Evolutionary conservation across 2,329 filamentous ascomycete genomes (phyloP), one percentile per base, ranked within the genome.

Genomic region (Pseudohalonectria lignicola): DNA sequence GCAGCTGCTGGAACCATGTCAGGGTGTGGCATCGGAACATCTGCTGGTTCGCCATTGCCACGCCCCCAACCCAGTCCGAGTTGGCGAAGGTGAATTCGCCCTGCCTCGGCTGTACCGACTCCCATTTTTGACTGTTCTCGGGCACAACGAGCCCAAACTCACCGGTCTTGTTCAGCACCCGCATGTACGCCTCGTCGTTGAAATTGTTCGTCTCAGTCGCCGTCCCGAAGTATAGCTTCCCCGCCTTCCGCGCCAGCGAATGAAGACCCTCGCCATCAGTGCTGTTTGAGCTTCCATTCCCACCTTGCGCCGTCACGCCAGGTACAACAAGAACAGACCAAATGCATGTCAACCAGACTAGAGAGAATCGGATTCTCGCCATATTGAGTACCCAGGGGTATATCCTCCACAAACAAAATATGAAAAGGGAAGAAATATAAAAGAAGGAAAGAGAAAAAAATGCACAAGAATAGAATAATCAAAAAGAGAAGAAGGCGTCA

Each of bases 101-200:
- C 37, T 62, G 63, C 10, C 57, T 43, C 2, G 71, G 70, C 55
- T 79, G 71, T n/a, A 62, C 73, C 40, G 64, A 57, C 45, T 69
- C 63, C 71, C 70, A 79, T 36, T 68, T 59, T 43, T 71, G 67
- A 13, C 63, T 62, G 52, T 77, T 78, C 30, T 66, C 66, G 0
- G 72, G 71, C 0, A 72, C 76, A 20, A 73, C 59, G 47, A 74
- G 64, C 28, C 72, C 74, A 47, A 77, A 79, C 41, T 76, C 70
- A 29, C 57, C 57, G 10, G 43, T 55, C 51, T 73, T 60, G 45
- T 60, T 64, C 32, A 74, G 55, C 42, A 74, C 66, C 10, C 54
- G 47, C 21, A 65, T 54, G 51, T 79, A 60, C 43, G 25, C 63
- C 48, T 48, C 74, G 74, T 45, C 63, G 50, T 30, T 54, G 53